Base-by-base conservation (phyloP, 1,284 basidiomycete genomes). In the Crucibulum parvulum region DNA sequence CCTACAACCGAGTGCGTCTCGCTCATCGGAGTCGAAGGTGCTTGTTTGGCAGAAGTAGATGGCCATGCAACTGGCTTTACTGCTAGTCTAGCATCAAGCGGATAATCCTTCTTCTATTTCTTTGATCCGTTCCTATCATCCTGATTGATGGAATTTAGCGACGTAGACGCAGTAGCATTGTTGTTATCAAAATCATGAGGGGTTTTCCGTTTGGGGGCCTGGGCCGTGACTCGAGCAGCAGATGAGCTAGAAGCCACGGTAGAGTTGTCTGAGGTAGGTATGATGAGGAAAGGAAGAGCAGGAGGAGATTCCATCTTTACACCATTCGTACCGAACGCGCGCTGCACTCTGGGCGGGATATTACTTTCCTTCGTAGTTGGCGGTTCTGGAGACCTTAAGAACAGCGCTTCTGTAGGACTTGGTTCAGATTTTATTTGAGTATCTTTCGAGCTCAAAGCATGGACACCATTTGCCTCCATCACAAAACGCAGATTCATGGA, bases 401-500 rank as follows among this genome's bases (percentile, higher is more conserved):
- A 24, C 24, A 24, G 24, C 24, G 24, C 24, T 24, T 24, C 24
- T 24, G 4, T 24, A 24, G 24, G 24, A 24, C 24, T 4, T 50
- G 47, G 47, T 50, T 50, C 47, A 24, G n/a, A n/a, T 24, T 50
- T 50, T 11, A 50, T 31, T 16, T 50, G 11, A 31, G 3, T 24
- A 24, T 3, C 5, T 16, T 7, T 8, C 9, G n/a, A 34, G 8
- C 15, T 4, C n/a, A 18, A 47, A 6, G 36, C 31, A 10, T 24
- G 24, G 24, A 56, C 46, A 15, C 41, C 55, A 43, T 60, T 61
- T 6, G 59, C 63, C 15, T 68, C 59, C 46, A 67, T 60, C 7
- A 69, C 62, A 37, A 59, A 62, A 6, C 69, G 68, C 37, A 72
- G 50, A 58, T 75, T 72, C 38, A 65, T 64, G 16, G 66, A 63